A percentile compares a stretch with the other conserved stretches of the same genome.
Conservation (phyloP, 2,329 filamentous ascomycete species). For the Botrytis aclada region DNA sequence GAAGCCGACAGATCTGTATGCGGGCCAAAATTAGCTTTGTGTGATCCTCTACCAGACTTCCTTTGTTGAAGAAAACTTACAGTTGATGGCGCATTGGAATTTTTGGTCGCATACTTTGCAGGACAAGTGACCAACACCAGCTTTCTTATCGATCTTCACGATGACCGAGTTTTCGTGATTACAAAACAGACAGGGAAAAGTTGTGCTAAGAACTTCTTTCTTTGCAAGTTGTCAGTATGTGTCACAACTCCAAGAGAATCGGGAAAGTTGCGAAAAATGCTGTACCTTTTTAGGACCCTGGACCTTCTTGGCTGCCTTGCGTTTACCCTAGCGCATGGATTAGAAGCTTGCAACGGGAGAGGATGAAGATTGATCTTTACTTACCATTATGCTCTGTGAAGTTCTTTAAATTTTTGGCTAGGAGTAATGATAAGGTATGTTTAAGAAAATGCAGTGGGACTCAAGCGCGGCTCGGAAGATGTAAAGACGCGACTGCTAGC, state of each 20-base stretch:
- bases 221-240: slow-evolving; percentile 35
- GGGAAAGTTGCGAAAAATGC: not conserved
- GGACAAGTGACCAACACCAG: slow-evolving; percentile 75
- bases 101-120: slow-evolving; percentile 94
- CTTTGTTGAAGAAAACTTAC: slow-evolving; percentile 44
- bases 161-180: slow-evolving; percentile 93
- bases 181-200: slow-evolving; percentile 97
- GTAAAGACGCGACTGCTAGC: slow-evolving; percentile 7
- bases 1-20: slow-evolving; percentile 75
- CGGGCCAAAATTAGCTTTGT: slow-evolving; percentile 22
- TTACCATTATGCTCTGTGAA: slow-evolving; percentile 6
- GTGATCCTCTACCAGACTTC: not conserved
- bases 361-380: not conserved
- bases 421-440: slow-evolving; percentile 14
- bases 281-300: slow-evolving; percentile 76
- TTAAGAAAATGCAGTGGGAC: slow-evolving; percentile 13
- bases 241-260: slow-evolving; percentile 1
- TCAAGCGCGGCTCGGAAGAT: slow-evolving; percentile 4
- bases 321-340: slow-evolving; percentile 68
- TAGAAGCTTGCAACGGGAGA: not conserved
- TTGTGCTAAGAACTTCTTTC: slow-evolving; percentile 70
- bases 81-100: slow-evolving; percentile 91
- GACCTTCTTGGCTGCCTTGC: slow-evolving; percentile 82
- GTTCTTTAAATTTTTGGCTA: not conserved
- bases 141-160: slow-evolving; percentile 92